Evolutionary conservation across 2,329 filamentous ascomycete species (phyloP).

Genomic region (Cladosporium sphaerospermum): DNA sequence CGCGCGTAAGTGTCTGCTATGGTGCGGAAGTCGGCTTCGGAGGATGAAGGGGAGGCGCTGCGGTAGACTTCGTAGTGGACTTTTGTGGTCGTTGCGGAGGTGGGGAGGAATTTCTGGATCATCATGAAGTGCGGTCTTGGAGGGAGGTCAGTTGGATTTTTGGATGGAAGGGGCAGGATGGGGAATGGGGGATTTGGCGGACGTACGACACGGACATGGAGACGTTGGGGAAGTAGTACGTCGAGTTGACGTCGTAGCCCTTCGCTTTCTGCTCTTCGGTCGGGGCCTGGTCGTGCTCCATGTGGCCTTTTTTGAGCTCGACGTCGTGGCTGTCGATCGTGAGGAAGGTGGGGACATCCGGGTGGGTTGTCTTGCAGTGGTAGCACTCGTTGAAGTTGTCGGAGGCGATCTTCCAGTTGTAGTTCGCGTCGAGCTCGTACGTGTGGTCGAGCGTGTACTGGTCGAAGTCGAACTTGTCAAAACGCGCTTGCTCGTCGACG

Average conservation of each 20-base stretch:
- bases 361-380: slow-evolving; percentile 53
- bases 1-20: slow-evolving; percentile 55
- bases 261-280: slow-evolving; percentile 42
- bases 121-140: slow-evolving; percentile 50
- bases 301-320: slow-evolving; percentile 42
- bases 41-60: slow-evolving; percentile 48
- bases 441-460: slow-evolving; percentile 52
- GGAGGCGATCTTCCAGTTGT: slow-evolving; percentile 54
- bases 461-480: slow-evolving; percentile 43
- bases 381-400: slow-evolving; percentile 63
- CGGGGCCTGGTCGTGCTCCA: slow-evolving; percentile 41
- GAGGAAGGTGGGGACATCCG: slow-evolving; percentile 49
- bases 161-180: neutral
- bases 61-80: slow-evolving; percentile 58
- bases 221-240: slow-evolving; percentile 45
- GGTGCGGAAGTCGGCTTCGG: slow-evolving; percentile 47
- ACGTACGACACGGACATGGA: slow-evolving; percentile 45
- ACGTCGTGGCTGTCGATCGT: slow-evolving; percentile 51
- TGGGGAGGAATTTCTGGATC: slow-evolving; percentile 55
- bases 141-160: neutral
- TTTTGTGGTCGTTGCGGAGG: slow-evolving; percentile 40
- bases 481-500: slow-evolving; percentile 41
- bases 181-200: too few relatives aligned
- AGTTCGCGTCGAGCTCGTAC: slow-evolving; percentile 49
- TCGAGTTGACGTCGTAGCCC: slow-evolving; percentile 40